Base-by-base conservation (phyloP, 1,139 yeast genomes). In the Yamadazyma taylorii region DNA sequence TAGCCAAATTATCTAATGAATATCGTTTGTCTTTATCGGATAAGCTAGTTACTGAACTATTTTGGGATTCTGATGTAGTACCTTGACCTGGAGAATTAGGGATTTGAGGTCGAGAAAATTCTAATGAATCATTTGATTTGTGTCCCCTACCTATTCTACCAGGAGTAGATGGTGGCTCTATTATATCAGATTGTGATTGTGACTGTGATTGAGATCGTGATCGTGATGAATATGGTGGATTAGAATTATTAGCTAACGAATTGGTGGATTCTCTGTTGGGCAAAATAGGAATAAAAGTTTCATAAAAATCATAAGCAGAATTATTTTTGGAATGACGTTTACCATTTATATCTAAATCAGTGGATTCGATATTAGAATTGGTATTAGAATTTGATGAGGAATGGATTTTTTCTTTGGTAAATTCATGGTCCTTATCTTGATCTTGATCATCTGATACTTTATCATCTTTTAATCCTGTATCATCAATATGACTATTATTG, bases 281-380 rank as follows among this genome's bases (percentile, higher is more conserved):
- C 32, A 69, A 43, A 8, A 69, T 62, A 4, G 76, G 76, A 36
- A 71, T 69, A 40, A 71, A 61, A 3, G 67, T 45, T 36, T 71
- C 74, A 51, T 70, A 71, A 45, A 70, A 69, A 40, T 68, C 74
- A 49, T 68, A 69, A 14, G 69, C 53, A 11, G 69, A 59, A 14
- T 60, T 55, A 8, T 58, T 47, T 17, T 54, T 45, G 9, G 29
- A 33, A 32, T 48, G 51, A 11, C 39, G 35, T 29, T 19, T 29
- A 5, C 6, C 8, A 14, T 16, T 16, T 11, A 17, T 15, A 9
- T 17, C 24, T 9, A 29, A 29, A 13, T 29, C 32, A 6, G 23
- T 12, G 11, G 23, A 19, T 14, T 29, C 32, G n/a, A 29, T 7
- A 12, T 29, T 29, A 16, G 24, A 19, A 19, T 17, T 19, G 3